Evolutionary conservation across 2,329 filamentous ascomycete species (phyloP).

Genomic region (Fusarium dlaminii): DNA sequence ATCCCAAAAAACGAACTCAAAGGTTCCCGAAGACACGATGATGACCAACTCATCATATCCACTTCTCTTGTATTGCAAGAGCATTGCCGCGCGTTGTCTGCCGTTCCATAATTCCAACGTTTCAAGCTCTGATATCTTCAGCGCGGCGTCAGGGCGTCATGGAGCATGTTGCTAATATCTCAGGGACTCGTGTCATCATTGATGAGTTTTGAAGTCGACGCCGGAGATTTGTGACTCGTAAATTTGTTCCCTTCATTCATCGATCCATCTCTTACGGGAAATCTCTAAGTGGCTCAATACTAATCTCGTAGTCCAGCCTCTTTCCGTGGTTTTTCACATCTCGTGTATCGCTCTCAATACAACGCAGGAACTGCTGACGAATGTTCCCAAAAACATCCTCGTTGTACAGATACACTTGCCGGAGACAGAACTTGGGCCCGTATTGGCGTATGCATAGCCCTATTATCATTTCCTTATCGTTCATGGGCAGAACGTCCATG

Average conservation of each 20-base stretch:
- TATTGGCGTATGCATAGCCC: constrained; percentile 9
- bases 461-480: constrained; percentile 10
- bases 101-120: constrained; percentile 49
- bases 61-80: constrained; percentile 38
- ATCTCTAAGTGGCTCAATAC: constrained; percentile 7
- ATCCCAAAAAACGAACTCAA: constrained; percentile 29
- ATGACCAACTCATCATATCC: constrained; percentile 26
- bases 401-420: constrained; percentile 25
- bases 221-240: constrained; percentile 39
- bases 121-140: constrained; percentile 44
- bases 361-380: background rate
- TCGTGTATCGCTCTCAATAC: constrained; percentile 5
- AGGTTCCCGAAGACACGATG: constrained; percentile 41
- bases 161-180: constrained; percentile 42
- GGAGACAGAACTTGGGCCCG: background rate
- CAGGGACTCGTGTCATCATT: constrained; percentile 20
- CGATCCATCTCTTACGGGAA: background rate
- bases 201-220: constrained; percentile 46
- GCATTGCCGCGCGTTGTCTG: constrained; percentile 35
- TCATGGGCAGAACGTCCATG: constrained; percentile 6
- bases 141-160: constrained; percentile 36
- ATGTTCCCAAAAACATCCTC: constrained; percentile 14
- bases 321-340: background rate
- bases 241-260: background rate
- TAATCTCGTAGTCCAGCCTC: constrained; percentile 23